Base-by-base conservation (phyloP, 306 rosid species). In the Corylus heterophylla region DNA sequence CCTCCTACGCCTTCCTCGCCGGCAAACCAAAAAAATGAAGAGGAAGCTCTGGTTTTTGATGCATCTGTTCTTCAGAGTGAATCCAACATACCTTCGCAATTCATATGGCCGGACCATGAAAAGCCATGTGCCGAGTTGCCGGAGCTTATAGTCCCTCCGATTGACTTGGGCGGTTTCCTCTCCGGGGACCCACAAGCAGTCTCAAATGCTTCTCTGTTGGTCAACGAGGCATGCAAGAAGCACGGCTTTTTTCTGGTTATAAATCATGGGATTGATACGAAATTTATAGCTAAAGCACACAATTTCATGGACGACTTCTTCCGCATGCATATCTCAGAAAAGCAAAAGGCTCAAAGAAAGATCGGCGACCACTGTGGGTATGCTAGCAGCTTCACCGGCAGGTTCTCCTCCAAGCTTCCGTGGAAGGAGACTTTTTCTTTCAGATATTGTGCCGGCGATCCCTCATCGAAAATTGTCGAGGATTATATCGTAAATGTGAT, bases 401-500 rank as follows among this genome's bases (percentile, higher is more conserved):
- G 98, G 35, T 92, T 90, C 85, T 84, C 89, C 17, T 83, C 93
- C 59, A 94, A 89, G 18, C 96, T 94, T 82, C 97, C 98, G 8
- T 94, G 98, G 98, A 94, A 92, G 77, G 97, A 94, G 71, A 94
- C 98, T 0, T 87, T 90, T 56, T 84, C 94, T 80, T 84, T 94
- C 64, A 71, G 80, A 27, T 94, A 87, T 71, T 83, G 59, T 17
- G 80, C 74, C 66, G 50, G 61, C 0, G 75, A 78, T 27, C 61
- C 64, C 13, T 59, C 71, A 54, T 11, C 39, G 13, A 82, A 69
- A 78, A 54, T 79, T 50, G 92, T 94, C 45, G 83, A 90, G 81
- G 90, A 89, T 20, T 94, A 94, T 80, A 84, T 92, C 66, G 81
- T 77, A 0, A 78, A 83, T 54, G 85, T 81, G 54, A 56, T 92